Percentiles rank a stretch among this genome's conserved stretches.
Conservation (phyloP, 345 rosid species). For the Cardamine chenopodiifolia region DNA sequence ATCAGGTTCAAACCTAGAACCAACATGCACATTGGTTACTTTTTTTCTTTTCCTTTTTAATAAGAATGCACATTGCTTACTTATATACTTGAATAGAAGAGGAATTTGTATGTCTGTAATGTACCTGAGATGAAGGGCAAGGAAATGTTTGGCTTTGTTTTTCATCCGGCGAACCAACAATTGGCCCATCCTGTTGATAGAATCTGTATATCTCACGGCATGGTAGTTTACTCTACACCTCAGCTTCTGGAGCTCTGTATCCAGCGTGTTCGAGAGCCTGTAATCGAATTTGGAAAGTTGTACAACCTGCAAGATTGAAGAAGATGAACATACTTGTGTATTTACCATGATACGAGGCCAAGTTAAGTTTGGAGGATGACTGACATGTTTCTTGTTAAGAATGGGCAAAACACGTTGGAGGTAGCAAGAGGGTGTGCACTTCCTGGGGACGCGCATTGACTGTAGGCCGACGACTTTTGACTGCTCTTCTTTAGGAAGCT, state of each 20-base stretch:
- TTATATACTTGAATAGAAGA: too few relatives aligned
- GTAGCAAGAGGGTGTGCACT: slow-evolving; percentile 62
- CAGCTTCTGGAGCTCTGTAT: slow-evolving; percentile 74
- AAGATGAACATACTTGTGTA: slow-evolving; percentile 6
- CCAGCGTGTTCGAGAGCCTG: slow-evolving; percentile 74
- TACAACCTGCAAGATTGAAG: slow-evolving; percentile 58
- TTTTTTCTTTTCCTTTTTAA: too few relatives aligned
- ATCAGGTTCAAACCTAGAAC: slow-evolving; percentile 82
- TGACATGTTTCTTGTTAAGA: slow-evolving; percentile 44
- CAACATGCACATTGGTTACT: slow-evolving; percentile 14
- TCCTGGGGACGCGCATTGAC: slow-evolving; percentile 83
- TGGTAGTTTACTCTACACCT: slow-evolving; percentile 96
- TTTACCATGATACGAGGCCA: background rate
- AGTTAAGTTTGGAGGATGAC: background rate
- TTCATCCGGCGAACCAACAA: slow-evolving; percentile 71
- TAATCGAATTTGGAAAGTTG: slow-evolving; percentile 94
- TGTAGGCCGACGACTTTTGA: slow-evolving; percentile 59
- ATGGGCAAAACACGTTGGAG: slow-evolving; percentile 42
- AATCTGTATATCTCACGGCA: slow-evolving; percentile 67
- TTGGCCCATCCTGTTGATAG: slow-evolving; percentile 69
- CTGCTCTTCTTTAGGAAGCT: slow-evolving; percentile 55
- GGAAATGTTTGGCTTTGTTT: slow-evolving; percentile 60
- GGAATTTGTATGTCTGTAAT: background rate
- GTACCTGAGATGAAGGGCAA: slow-evolving; percentile 92
- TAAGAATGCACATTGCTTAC: too few relatives aligned